phyloP scores from a whole-genome alignment of 2,329 filamentous ascomycete genomes.

The Pezicula radicicola region DNA sequence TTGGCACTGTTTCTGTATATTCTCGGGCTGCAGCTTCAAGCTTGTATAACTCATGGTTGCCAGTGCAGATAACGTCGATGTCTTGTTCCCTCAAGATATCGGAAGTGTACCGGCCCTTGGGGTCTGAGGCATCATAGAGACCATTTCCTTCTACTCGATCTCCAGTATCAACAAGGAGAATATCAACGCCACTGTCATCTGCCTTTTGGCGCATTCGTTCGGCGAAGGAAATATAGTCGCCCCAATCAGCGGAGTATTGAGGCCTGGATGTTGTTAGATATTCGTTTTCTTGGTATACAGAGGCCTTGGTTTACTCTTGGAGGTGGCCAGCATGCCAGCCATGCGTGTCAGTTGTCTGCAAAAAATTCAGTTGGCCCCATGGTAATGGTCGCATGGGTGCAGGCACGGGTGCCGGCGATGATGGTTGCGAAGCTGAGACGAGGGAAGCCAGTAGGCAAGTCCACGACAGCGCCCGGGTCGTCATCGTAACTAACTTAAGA shows the following conservation, averaged over 20 bases:
- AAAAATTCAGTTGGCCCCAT: conserved; percentile 94
- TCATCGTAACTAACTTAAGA: conserved; percentile 8
- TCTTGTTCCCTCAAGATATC: conserved; percentile 81
- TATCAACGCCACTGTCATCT: conserved; percentile 74
- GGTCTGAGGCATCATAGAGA: conserved; percentile 83
- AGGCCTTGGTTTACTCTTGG: conserved; percentile 62
- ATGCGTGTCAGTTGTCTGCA: conserved; percentile 96
- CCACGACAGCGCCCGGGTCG: conserved; percentile 15
- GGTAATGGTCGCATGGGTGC: conserved; percentile 80
- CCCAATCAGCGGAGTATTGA: conserved; percentile 95
- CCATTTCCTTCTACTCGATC: conserved; percentile 94
- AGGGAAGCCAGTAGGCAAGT: conserved; percentile 15
- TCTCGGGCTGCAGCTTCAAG: conserved; percentile 74
- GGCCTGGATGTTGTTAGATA: conserved; percentile 46
- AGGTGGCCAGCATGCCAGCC: conserved; percentile 95
- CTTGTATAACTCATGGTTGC: conserved; percentile 95
- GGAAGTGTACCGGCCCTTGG: conserved; percentile 85
- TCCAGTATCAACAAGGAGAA: conserved; percentile 93
- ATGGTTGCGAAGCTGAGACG: conserved; percentile 64
- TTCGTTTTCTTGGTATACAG: not conserved
- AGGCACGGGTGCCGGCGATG: conserved; percentile 71
- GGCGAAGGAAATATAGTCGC: conserved; percentile 93
- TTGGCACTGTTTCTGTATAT: conserved; percentile 75
- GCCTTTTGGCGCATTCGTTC: conserved; percentile 76
- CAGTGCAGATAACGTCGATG: conserved; percentile 81